Base-by-base conservation (phyloP, 169 alveolate genomes). In the Plasmodium vivax region DNA sequence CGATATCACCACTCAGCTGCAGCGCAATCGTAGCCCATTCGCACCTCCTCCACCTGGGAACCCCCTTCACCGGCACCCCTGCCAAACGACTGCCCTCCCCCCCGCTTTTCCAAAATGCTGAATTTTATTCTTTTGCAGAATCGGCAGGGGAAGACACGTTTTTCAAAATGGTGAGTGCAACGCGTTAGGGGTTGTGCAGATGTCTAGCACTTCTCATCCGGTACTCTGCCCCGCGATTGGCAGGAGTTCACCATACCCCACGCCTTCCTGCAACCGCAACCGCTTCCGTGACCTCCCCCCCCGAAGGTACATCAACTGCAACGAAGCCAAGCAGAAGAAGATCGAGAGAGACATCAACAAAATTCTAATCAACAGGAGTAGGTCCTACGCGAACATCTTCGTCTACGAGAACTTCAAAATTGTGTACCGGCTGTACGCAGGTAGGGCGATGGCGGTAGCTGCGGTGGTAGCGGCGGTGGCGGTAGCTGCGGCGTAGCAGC, bases 371-470 rank as follows among this genome's bases (percentile, higher is more conserved):
- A 98, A 98, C 32, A 95, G 99, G 83, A 96, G 98, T 30, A 96
- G 98, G 83, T 96, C 96, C 80, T 94, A 97, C 47, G 97, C 99
- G 92, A 98, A 98, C 87, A 97, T 98, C 93, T 87, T 98, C 47
- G 98, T 98, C 82, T 98, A 97, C 96, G 95, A 96, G 45, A 98
- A 98, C 58, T 97, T 96, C 85, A 98, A 97, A 82, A 97, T 98
- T 47, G 98, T 98, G 4, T 97, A 96, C 87, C 97, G 98, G 91
- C 93, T 98, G 93, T 98, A 98, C 96, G 99, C 99, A 36, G 97
- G 93, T 85, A 32, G 19, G 93, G n/a, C 2, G n/a, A 27, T 7
- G 93, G n/a, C 2, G n/a, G 8, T 7, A 27, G 8, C 1, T 3
- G 12, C n/a, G 2, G 8, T 0, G 7, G 5, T 16, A 54, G 34